Base-by-base conservation (phyloP, 495 filamentous ascomycete species). In the Aspergillus conjunctus region DNA sequence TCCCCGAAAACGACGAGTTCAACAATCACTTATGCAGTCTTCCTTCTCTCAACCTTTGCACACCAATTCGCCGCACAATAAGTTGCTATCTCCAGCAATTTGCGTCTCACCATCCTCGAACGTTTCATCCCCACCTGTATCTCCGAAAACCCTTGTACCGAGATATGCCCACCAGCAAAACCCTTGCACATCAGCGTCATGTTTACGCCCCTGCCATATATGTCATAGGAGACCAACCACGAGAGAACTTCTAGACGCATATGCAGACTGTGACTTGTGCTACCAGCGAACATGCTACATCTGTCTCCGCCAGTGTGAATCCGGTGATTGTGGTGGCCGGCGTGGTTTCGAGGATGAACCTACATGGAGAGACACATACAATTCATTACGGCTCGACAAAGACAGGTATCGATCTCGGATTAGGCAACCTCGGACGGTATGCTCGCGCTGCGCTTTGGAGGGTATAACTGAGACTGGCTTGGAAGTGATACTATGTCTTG, bases 261-360 rank as follows among this genome's bases (percentile, higher is more conserved):
- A 78, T 63, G 73, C 80, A 21, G 74, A 83, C 54, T 84, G 81
- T 62, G 75, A 79, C 58, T 58, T 79, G 6, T 84, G 81, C 56
- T 70, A 67, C 15, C 56, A 78, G 37, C 68, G 81, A 33, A 77
- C 78, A 15, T 84, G 81, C 61, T 83, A 76, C 57, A 77, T 84
- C 48, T 84, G 81, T 68, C 70, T 84, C 17, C 71, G 81, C 41
- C 73, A 79, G 52, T 84, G 81, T 59, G 72, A 78, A 55, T 67
- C 69, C 9, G 15, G 55, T 17, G 51, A 65, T 43, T 80, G 76
- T 57, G 48, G 57, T n/a, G 65, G 66, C 1, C 56, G 50, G 5
- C 41, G 22, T 15, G 52, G 30, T 21, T 31, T 34, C 8, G 33
- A 43, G 33, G 37, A 44, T 20, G 18, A 46, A 26, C 17, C 43